Evolutionary conservation across 371 early-diverging fungal genomes (phyloP).

Genomic region (Smittium mucronatum): DNA sequence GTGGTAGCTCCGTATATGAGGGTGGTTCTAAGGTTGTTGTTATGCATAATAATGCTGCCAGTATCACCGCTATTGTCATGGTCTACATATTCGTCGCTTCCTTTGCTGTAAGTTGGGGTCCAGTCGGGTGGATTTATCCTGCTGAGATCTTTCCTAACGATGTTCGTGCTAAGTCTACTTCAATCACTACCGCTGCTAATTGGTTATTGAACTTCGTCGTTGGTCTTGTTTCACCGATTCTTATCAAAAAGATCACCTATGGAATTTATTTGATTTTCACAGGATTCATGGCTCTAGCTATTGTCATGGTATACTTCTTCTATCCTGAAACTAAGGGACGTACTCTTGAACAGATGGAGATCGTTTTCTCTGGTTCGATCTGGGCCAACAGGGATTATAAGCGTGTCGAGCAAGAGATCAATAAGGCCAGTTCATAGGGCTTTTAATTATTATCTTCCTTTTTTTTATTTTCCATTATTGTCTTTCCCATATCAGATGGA

Average conservation of each 20-base stretch:
- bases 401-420: no score
- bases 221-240: slow-evolving; percentile 46
- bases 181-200: slow-evolving; percentile 76
- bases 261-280: slow-evolving; percentile 53
- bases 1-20: slow-evolving; percentile 16
- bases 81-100: slow-evolving; percentile 55
- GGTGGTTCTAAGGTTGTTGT: slow-evolving; percentile 20
- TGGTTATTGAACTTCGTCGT: slow-evolving; percentile 71
- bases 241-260: slow-evolving; percentile 49
- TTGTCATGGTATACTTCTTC: slow-evolving; percentile 44
- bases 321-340: slow-evolving; percentile 76
- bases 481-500: no score
- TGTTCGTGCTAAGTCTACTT: slow-evolving; percentile 68
- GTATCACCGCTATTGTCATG: slow-evolving; percentile 46
- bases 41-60: slow-evolving; percentile 29
- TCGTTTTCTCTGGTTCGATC: slow-evolving; percentile 21
- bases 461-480: no score
- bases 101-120: slow-evolving; percentile 83
- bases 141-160: slow-evolving; percentile 73
- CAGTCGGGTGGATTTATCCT: slow-evolving; percentile 85
- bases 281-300: slow-evolving; percentile 40
- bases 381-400: slow-evolving; percentile 22
- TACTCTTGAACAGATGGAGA: slow-evolving; percentile 63
- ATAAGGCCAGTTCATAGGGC: no score
- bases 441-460: no score